Conservation (phyloP, 192 early-diverging fungal genomes). For the Gamsiella multidivaricata region DNA sequence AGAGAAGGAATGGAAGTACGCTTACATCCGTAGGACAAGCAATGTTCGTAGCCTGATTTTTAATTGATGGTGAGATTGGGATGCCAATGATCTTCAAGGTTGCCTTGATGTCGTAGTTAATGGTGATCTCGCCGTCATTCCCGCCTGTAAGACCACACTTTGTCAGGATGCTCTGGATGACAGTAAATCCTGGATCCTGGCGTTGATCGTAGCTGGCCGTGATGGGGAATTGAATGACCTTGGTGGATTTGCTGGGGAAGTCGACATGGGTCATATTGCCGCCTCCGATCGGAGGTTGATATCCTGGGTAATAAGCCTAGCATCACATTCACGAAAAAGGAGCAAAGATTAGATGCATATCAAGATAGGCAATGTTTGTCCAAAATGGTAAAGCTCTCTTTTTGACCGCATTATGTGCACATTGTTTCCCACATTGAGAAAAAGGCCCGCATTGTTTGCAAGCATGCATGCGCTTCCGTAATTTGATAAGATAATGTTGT, state of each 20-base stretch:
- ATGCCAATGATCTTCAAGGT: slow-evolving; percentile 29
- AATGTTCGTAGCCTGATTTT: slow-evolving; percentile 8
- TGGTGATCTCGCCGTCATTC: neutral
- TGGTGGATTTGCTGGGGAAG: slow-evolving; percentile 27
- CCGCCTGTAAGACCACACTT: slow-evolving; percentile 31
- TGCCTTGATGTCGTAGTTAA: slow-evolving; percentile 37
- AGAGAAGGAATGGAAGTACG: neutral
- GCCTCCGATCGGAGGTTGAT: slow-evolving; percentile 31
- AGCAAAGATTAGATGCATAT: neutral
- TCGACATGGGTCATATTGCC: slow-evolving; percentile 11
- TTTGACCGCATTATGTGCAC: too few relatives aligned
- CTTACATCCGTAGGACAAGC: slow-evolving; percentile 40
- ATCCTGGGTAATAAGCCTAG: slow-evolving; percentile 35
- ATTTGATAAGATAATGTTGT: too few relatives aligned
- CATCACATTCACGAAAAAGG: neutral
- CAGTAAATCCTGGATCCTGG: slow-evolving; percentile 35
- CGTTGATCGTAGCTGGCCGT: slow-evolving; percentile 6
- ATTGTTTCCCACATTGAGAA: too few relatives aligned
- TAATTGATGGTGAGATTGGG: slow-evolving; percentile 5
- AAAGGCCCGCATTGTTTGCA: too few relatives aligned
- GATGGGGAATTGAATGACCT: slow-evolving; percentile 24
- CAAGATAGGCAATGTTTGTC: neutral
- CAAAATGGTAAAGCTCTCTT: too few relatives aligned
- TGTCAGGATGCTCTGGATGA: slow-evolving; percentile 17
- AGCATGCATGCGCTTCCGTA: too few relatives aligned